Evolutionary conservation across 176 grass and related monocot genomes (phyloP).

Genomic region (Eragrostis curvula): DNA sequence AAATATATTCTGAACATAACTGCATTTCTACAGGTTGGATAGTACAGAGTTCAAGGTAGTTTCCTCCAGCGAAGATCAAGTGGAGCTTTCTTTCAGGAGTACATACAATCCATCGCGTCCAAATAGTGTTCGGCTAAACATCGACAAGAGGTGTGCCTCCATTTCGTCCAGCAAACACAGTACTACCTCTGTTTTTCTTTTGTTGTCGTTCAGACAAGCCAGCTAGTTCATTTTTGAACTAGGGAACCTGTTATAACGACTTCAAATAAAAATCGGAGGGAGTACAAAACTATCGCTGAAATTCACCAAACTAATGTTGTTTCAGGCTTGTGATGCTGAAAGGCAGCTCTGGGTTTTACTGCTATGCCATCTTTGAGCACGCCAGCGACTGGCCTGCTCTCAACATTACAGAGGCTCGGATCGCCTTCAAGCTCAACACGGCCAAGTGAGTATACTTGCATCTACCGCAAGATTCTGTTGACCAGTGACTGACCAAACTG

Average conservation of each 20-base stretch:
- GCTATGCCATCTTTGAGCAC: constrained; percentile 73
- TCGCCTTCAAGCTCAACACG: constrained; percentile 60
- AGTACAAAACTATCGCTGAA: not conserved
- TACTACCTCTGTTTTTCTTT: no score
- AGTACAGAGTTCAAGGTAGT: constrained; percentile 55
- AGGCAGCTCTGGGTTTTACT: constrained; percentile 81
- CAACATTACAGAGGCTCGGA: constrained; percentile 44
- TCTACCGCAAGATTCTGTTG: no score
- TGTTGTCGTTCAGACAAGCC: no score
- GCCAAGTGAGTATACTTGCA: constrained; percentile 32
- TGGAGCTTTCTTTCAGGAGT: constrained; percentile 83
- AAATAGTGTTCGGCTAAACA: constrained; percentile 36
- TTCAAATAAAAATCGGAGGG: no score
- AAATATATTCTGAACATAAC: not conserved
- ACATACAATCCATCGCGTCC: constrained; percentile 49
- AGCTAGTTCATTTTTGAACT: no score
- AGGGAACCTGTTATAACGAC: no score
- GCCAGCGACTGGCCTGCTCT: constrained; percentile 38
- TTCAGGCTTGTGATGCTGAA: constrained; percentile 67
- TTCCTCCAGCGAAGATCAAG: constrained; percentile 46
- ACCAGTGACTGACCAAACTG: not conserved
- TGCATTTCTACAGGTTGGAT: constrained; percentile 48
- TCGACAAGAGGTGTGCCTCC: constrained; percentile 63
- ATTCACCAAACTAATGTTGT: not conserved
- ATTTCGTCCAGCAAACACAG: not conserved